Conservation (phyloP, 768 basidiomycete genomes). For the Mrakia blollopis region DNA sequence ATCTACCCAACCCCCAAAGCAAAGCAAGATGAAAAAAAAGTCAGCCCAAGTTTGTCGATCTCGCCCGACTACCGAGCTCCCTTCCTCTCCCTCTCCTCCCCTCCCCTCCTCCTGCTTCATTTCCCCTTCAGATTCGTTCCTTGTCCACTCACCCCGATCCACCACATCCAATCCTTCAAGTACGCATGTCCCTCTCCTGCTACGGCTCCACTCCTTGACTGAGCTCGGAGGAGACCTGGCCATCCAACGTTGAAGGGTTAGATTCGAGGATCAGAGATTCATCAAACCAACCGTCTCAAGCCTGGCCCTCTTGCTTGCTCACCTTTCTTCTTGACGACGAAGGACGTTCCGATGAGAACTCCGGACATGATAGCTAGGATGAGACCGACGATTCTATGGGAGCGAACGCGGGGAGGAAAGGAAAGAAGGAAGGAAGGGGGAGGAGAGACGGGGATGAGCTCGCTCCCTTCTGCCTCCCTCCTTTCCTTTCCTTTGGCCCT, state of each 20-base stretch:
- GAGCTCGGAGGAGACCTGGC: constrained; percentile 58
- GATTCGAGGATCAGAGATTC: no score
- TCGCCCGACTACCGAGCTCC: not conserved
- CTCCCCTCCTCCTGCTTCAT: constrained; percentile 42
- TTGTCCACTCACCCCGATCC: constrained; percentile 32
- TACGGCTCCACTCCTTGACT: constrained; percentile 40
- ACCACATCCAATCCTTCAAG: constrained; percentile 70
- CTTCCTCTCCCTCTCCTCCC: not conserved
- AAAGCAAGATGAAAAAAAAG: not conserved
- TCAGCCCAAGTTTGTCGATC: constrained; percentile 32
- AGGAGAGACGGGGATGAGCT: not conserved
- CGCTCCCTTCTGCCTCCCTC: constrained; percentile 1
- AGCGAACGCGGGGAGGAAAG: not conserved
- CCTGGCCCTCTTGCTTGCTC: no score
- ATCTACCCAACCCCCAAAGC: constrained; percentile 47
- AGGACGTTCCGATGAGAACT: constrained; percentile 77
- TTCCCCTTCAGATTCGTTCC: no score
- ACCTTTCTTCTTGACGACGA: constrained; percentile 99
- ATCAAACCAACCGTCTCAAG: no score
- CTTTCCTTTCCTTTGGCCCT: not conserved
- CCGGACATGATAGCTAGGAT: constrained; percentile 57
- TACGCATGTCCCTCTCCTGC: constrained; percentile 89
- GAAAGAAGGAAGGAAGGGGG: not conserved
- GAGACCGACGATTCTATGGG: constrained; percentile 43
- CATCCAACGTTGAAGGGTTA: no score